Conservation (phyloP, 768 basidiomycete genomes). For the Galerina sulciceps region DNA sequence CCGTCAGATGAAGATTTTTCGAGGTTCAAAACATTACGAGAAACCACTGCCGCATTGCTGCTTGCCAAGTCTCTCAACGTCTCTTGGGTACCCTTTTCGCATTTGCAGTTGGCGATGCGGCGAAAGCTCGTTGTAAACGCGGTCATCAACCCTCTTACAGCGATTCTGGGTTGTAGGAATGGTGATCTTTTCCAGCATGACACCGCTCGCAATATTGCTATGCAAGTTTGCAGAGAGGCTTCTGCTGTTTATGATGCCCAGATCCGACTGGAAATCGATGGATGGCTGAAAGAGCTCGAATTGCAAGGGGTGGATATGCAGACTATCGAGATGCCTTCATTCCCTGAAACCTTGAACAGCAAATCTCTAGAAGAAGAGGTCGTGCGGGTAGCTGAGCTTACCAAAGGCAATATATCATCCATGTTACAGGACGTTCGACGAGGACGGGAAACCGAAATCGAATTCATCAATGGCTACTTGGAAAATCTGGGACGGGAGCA, state of each 20-base stretch:
- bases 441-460: constrained; percentile 74
- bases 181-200: constrained; percentile 64
- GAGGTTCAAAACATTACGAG: constrained; percentile 64
- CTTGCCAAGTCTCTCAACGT: constrained; percentile 59
- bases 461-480: constrained; percentile 85
- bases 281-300: constrained; percentile 34
- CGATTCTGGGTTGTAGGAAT: constrained; percentile 79
- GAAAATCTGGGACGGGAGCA: constrained; percentile 61
- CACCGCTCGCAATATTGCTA: constrained; percentile 48
- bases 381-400: constrained; percentile 57
- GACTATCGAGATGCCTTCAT: constrained; percentile 34
- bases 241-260: constrained; percentile 60
- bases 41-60: constrained; percentile 69
- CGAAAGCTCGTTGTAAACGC: constrained; percentile 84
- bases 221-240: constrained; percentile 73
- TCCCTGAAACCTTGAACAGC: constrained; percentile 51
- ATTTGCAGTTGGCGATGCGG: constrained; percentile 71
- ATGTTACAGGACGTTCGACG: constrained; percentile 76
- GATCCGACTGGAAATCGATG: constrained; percentile 43
- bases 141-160: constrained; percentile 85
- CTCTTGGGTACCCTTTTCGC: constrained; percentile 66
- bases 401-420: constrained; percentile 74
- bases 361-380: constrained; percentile 59
- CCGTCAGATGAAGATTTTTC: constrained; percentile 39
- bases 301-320: constrained; percentile 29